Percentiles rank a stretch among this genome's conserved stretches.
Evolutionary conservation across 306 rosid species (phyloP).

Genomic region (Castanea mollissima): DNA sequence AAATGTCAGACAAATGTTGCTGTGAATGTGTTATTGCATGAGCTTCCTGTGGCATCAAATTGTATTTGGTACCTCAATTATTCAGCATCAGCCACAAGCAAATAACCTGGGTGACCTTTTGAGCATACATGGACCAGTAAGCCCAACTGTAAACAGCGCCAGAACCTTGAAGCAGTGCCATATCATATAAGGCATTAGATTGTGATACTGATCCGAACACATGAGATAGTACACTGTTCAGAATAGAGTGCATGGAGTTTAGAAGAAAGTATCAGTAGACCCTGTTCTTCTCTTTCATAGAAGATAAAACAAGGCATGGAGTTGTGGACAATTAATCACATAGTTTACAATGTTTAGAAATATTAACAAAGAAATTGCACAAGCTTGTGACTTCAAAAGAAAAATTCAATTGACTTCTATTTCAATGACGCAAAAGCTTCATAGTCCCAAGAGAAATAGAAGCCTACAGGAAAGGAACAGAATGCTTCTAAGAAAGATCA

Average conservation of each 20-base stretch:
- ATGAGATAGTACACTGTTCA: not conserved
- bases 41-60: not conserved
- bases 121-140: not conserved
- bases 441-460: not conserved
- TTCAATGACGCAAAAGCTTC: not conserved
- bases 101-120: not conserved
- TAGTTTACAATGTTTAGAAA: constrained; percentile 1
- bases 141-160: not conserved
- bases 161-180: not conserved
- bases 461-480: not conserved
- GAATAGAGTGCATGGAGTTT: too few species aligned
- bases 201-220: not conserved
- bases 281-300: not conserved
- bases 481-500: not conserved
- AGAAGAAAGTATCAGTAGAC: not conserved
- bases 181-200: not conserved
- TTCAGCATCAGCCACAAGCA: not conserved
- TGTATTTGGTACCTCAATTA: not conserved
- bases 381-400: constrained; percentile 1
- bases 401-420: not conserved
- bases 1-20: not conserved
- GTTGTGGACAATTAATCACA: constrained; percentile 6
- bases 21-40: not conserved
- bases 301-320: not conserved
- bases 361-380: not conserved